Base-by-base conservation (phyloP, 176 grass and related monocot genomes). In the Elymus sibiricus region DNA sequence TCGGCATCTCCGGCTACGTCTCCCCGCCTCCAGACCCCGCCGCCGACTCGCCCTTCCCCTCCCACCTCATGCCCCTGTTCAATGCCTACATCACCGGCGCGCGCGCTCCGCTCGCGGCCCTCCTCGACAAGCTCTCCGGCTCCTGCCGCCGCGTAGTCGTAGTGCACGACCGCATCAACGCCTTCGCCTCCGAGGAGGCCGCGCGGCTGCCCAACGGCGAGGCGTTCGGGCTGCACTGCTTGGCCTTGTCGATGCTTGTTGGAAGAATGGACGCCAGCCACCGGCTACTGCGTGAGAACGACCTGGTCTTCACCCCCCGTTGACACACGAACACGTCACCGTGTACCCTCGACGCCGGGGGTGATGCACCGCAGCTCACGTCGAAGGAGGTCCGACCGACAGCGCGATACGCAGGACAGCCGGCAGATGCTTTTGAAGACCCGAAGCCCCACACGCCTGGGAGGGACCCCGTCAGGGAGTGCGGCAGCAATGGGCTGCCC, bases 131-230 rank as follows among this genome's bases (percentile, higher is more conserved):
- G 14, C 25, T 93, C 51, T 81, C 85, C 19, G 67, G 49, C 15
- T 75, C 70, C n/a, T 40, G 13, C 80, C 84, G 65, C 22, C 91
- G 86, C 74, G 64, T 88, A 42, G 83, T 91, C 35, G 86, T 90
- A 65, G 5, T 94, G 10, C 79, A 90, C 82, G 88, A 94, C 65
- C 9, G 38, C 74, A 37, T 91, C 9, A 44, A 44, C 60, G 84
- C 38, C 9, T 90, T 88, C 83, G 90, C 81, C 13, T 84, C 25
- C 27, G 46, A 44, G 42, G 77, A 91, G 78, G 89, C 86, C 15
- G 75, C 84, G 74, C 67, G 62, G 13, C 19, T 94, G 27, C 61
- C 63, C 46, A 89, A 94, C 53, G 68, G 59, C 47, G 86, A 91
- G 89, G 71, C 76, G 1, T 91, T 84, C 69, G 14, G 35, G 26